These are phyloP conservation scores for Creolimax fragrantissima DNA, from an alignment of 78 protist species.

Conservation along the genomic window DNA sequence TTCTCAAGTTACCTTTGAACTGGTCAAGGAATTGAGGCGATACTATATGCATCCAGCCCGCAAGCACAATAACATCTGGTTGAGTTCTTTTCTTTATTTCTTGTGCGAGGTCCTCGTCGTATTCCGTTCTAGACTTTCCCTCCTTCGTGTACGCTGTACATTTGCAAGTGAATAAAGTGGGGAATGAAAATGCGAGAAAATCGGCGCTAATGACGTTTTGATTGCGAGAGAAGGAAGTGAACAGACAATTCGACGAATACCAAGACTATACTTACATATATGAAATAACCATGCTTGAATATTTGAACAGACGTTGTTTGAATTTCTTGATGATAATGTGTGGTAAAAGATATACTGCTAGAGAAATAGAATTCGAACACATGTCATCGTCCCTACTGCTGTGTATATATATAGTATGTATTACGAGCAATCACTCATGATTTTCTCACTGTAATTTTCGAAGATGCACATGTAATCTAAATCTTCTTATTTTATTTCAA, in stretches of 20 bases:
- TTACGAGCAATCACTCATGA: no score
- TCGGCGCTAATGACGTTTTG: not conserved
- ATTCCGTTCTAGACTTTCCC: conserved; percentile 8
- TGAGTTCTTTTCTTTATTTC: not conserved
- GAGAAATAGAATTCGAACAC: no score
- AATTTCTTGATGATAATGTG: no score
- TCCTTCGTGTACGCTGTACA: not conserved
- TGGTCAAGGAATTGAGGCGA: conserved; percentile 37
- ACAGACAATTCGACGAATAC: not conserved
- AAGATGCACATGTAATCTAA: no score
- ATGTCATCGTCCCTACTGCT: no score
- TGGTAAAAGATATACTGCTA: not conserved
- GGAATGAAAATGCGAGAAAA: not conserved
- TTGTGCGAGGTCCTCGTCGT: conserved; percentile 7
- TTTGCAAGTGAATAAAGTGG: not conserved
- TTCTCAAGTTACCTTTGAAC: not conserved
- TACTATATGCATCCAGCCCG: conserved; percentile 71
- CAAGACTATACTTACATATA: not conserved
- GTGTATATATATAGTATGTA: no score
- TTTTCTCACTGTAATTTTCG: no score
- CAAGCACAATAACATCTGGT: conserved; percentile 51
- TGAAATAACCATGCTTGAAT: not conserved
- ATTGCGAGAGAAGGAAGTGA: not conserved
- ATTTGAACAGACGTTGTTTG: not conserved
- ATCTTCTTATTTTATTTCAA: no score